A percentile compares a stretch with the other conserved stretches of the same genome.
These are phyloP conservation scores for Drechslerella dactyloides DNA, from an alignment of 2,329 filamentous ascomycete genomes.

Conservation along the genomic window DNA sequence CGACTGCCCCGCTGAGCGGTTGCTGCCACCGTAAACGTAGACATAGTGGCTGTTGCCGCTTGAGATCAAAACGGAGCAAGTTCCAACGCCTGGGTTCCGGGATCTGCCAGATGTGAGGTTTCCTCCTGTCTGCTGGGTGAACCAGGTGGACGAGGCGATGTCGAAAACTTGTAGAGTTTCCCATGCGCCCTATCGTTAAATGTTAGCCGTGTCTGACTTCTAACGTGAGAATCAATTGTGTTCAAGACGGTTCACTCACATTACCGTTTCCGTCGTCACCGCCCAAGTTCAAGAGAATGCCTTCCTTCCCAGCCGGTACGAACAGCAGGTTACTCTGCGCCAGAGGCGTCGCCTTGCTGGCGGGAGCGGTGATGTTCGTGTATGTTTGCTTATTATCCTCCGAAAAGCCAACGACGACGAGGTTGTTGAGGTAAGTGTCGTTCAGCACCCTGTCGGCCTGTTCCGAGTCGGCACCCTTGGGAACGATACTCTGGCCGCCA, in stretches of 20 bases:
- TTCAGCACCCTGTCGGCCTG: constrained; percentile 32
- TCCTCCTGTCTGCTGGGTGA: constrained; percentile 30
- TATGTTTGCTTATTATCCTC: constrained; percentile 14
- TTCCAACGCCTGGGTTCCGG: constrained; percentile 30
- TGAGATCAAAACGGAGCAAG: constrained; percentile 39
- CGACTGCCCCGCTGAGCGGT: constrained; percentile 37
- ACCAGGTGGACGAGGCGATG: constrained; percentile 46
- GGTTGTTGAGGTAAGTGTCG: constrained; percentile 29
- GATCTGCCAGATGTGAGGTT: constrained; percentile 44
- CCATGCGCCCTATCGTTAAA: constrained; percentile 35
- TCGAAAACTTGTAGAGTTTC: constrained; percentile 47
- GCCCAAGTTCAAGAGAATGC: constrained; percentile 36
- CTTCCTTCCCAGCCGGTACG: constrained; percentile 44
- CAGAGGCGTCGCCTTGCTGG: constrained; percentile 15
- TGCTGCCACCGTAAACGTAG: constrained; percentile 48
- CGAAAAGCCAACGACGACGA: constrained; percentile 33
- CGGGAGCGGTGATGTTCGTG: constrained; percentile 33
- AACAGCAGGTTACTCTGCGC: constrained; percentile 44
- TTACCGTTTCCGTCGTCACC: constrained; percentile 27
- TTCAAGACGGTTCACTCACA: constrained; percentile 10
- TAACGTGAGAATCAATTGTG: too few species aligned
- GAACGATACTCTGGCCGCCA: constrained; percentile 33
- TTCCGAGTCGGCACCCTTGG: constrained; percentile 28
- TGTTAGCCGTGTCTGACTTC: background rate
- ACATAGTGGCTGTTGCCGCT: constrained; percentile 35